Evolutionary conservation across 2,329 filamentous ascomycete species (phyloP).

Genomic region (Botrytis byssoidea): DNA sequence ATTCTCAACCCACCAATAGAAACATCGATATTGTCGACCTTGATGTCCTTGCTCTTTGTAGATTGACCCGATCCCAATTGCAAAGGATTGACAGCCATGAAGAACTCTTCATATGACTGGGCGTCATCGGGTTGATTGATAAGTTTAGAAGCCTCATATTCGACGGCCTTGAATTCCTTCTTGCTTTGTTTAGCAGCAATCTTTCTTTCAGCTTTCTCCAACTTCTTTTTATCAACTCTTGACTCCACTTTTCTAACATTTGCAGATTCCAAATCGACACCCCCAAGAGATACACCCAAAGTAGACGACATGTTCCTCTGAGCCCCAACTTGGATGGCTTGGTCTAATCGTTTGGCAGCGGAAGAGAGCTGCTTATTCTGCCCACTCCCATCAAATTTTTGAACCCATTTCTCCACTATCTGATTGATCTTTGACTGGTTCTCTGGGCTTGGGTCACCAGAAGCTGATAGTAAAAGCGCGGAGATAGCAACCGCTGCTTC

Average conservation of each 20-base stretch:
- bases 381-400: constrained; percentile 70
- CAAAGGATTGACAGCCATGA: constrained; percentile 98
- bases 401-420: constrained; percentile 86
- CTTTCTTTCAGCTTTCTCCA: constrained; percentile 97
- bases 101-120: constrained; percentile 98
- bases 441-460: constrained; percentile 70
- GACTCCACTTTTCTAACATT: constrained; percentile 94
- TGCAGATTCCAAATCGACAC: constrained; percentile 90
- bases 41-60: constrained; percentile 97
- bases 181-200: constrained; percentile 98
- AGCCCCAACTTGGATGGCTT: constrained; percentile 90
- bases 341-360: constrained; percentile 80
- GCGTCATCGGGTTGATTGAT: constrained; percentile 79
- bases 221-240: constrained; percentile 96
- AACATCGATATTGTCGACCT: constrained; percentile 93
- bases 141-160: constrained; percentile 92
- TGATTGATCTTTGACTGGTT: constrained; percentile 77
- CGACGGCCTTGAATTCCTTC: constrained; percentile 96
- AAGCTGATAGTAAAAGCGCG: constrained; percentile 90
- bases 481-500: constrained; percentile 84
- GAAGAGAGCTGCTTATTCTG: constrained; percentile 70
- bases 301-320: constrained; percentile 97
- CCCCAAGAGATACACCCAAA: constrained; percentile 77
- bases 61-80: constrained; percentile 71
- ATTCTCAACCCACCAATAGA: constrained; percentile 88